Base-by-base conservation (phyloP, 352 stramenopile species). In the Achlya hypogyna region DNA sequence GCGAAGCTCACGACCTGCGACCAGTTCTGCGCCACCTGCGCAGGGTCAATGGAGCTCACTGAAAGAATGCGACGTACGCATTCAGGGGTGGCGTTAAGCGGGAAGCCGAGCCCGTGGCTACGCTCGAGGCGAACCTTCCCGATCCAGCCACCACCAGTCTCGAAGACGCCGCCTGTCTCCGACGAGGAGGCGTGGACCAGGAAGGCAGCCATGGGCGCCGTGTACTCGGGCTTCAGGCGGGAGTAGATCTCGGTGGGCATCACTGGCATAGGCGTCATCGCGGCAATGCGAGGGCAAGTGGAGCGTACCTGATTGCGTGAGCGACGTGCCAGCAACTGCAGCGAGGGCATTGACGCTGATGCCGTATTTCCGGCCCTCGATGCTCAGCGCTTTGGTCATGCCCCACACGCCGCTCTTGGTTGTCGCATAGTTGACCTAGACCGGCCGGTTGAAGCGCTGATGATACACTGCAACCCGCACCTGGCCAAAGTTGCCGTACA, bases 401-500 rank as follows among this genome's bases (percentile, higher is more conserved):
- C 82, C 82, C 27, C 81, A 78, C 29, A 91, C 70, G 1, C 76
- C 82, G 76, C 87, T 86, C 60, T 91, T 91, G 72, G 84, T 81
- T n/a, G 82, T 74, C 6, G 79, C 79, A 65, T 91, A 91, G 72
- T 91, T 89, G 43, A 78, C 79, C 59, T 65, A 65, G 40, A 1
- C 6, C 29, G 49, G 23, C 23, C 49, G 23, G 14, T 28, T 54
- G 23, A 53, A 38, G 25, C 3, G 25, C 22, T 1, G 16, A n/a
- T 8, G 35, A 0, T 22, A 59, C 22, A n/a, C n/a, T n/a, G n/a
- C 18, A 20, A 40, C 18, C 25, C 3, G 18, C 2, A 65, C 59
- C 47, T 91, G 82, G 2, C 82, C 82, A 64, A 91, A 91, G 69
- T 91, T 88, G 18, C 82, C 82, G 49, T 91, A 91, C 27, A 91